These are phyloP conservation scores for Lipomyces mesembrius DNA, from an alignment of 805 yeast genomes.

Conservation along the genomic window DNA sequence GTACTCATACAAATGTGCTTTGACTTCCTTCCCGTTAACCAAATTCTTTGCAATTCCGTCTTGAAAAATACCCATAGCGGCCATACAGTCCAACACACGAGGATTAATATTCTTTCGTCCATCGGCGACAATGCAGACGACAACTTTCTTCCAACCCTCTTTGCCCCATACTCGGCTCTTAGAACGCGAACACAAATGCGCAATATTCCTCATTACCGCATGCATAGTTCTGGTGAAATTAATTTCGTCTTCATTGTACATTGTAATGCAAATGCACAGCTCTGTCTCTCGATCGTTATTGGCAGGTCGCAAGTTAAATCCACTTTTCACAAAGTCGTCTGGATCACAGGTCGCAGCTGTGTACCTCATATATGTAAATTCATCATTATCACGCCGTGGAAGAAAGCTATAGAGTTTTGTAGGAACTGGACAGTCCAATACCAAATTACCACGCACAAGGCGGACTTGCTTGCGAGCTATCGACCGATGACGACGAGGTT, in stretches of 20 bases:
- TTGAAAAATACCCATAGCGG: constrained; percentile 96
- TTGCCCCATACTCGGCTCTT: constrained; percentile 92
- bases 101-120: constrained; percentile 89
- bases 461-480: constrained; percentile 64
- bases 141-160: constrained; percentile 96
- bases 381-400: constrained; percentile 87
- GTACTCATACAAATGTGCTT: constrained; percentile 93
- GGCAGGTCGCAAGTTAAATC: constrained; percentile 84
- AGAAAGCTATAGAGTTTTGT: constrained; percentile 81
- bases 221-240: constrained; percentile 92
- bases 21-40: constrained; percentile 89
- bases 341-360: constrained; percentile 96
- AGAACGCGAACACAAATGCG: constrained; percentile 80
- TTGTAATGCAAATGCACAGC: constrained; percentile 87
- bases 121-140: constrained; percentile 88
- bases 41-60: constrained; percentile 95
- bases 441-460: constrained; percentile 79
- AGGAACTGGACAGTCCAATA: constrained; percentile 93
- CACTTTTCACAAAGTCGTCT: constrained; percentile 75
- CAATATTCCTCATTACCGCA: constrained; percentile 89
- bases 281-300: constrained; percentile 91
- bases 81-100: constrained; percentile 82
- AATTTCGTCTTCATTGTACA: constrained; percentile 95
- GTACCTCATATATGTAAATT: constrained; percentile 93
- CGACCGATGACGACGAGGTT: constrained; percentile 62